A percentile compares a stretch with the other conserved stretches of the same genome.
Evolutionary conservation across 805 yeast genomes (phyloP).

Genomic region (Candida coleopterorum): DNA sequence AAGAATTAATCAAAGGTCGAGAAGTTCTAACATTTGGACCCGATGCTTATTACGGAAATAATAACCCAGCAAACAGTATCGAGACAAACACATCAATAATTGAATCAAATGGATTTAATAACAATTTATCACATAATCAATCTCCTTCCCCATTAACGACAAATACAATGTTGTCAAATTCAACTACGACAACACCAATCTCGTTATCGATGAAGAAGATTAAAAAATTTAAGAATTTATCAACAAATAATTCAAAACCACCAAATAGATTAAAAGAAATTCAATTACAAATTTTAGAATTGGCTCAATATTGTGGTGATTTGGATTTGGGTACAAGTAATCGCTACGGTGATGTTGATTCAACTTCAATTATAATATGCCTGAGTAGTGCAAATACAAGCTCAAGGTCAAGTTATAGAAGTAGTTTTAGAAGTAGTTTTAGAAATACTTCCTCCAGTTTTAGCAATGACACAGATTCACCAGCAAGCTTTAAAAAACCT

Average conservation of each 20-base stretch:
- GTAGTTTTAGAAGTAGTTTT: slow-evolving; percentile 5
- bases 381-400: slow-evolving; percentile 6
- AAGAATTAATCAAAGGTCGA: slow-evolving; percentile 8
- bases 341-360: slow-evolving; percentile 8
- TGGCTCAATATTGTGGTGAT: slow-evolving; percentile 9
- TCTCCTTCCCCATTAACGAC: slow-evolving; percentile 1
- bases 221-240: slow-evolving; percentile 7
- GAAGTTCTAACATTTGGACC: slow-evolving; percentile 10
- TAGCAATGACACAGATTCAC: slow-evolving; percentile 5
- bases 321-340: slow-evolving; percentile 7
- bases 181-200: slow-evolving; percentile 1
- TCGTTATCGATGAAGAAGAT: slow-evolving; percentile 5
- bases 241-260: slow-evolving; percentile 3
- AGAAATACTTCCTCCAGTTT: slow-evolving; percentile 3
- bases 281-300: slow-evolving; percentile 8
- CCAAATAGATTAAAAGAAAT: slow-evolving; percentile 6
- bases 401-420: slow-evolving; percentile 7
- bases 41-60: slow-evolving; percentile 2
- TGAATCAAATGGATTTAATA: neutral
- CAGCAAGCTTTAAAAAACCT: slow-evolving; percentile 5
- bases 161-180: neutral
- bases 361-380: slow-evolving; percentile 8
- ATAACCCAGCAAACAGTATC: neutral
- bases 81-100: neutral
- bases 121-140: slow-evolving; percentile 2